Percentiles rank a stretch among this genome's conserved stretches.
phyloP scores from a whole-genome alignment of 805 yeast species.

The Candida coquimbonensis region DNA sequence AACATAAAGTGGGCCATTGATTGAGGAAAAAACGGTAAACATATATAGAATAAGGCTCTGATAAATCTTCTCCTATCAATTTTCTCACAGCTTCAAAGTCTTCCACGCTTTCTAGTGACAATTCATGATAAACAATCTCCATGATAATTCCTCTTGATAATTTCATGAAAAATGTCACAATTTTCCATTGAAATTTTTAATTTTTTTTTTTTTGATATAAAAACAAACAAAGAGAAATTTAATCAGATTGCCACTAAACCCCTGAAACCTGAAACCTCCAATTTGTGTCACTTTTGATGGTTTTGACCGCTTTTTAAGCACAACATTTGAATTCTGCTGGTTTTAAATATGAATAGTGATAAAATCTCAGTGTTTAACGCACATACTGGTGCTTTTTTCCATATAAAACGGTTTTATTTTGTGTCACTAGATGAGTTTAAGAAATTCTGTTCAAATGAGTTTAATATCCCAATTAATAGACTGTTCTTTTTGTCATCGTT shows the following conservation, averaged over 20 bases:
- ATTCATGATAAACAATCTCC: conserved; percentile 17
- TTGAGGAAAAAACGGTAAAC: conserved; percentile 87
- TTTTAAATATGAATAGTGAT: conserved; percentile 2
- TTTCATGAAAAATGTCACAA: too few relatives aligned
- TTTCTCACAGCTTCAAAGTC: conserved; percentile 46
- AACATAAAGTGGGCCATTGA: conserved; percentile 85
- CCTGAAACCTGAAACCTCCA: neutral
- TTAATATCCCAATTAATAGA: conserved; percentile 34
- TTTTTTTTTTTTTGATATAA: neutral
- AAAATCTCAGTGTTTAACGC: conserved; percentile 28
- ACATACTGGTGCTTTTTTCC: conserved; percentile 34
- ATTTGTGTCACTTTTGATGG: neutral
- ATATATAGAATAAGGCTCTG: conserved; percentile 91
- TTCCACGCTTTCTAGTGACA: conserved; percentile 21
- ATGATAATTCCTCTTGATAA: neutral
- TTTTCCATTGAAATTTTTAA: too few relatives aligned
- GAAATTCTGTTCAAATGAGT: conserved; percentile 32
- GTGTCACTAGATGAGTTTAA: conserved; percentile 36
- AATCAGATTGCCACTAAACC: neutral
- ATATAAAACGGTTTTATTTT: conserved; percentile 33
- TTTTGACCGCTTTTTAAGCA: neutral
- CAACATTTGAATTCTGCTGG: neutral
- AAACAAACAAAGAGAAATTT: neutral
- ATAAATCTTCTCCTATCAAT: conserved; percentile 65
- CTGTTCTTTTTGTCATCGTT: conserved; percentile 54